Conservation (phyloP, 2,329 filamentous ascomycete genomes). For the Fusarium torreyae region DNA sequence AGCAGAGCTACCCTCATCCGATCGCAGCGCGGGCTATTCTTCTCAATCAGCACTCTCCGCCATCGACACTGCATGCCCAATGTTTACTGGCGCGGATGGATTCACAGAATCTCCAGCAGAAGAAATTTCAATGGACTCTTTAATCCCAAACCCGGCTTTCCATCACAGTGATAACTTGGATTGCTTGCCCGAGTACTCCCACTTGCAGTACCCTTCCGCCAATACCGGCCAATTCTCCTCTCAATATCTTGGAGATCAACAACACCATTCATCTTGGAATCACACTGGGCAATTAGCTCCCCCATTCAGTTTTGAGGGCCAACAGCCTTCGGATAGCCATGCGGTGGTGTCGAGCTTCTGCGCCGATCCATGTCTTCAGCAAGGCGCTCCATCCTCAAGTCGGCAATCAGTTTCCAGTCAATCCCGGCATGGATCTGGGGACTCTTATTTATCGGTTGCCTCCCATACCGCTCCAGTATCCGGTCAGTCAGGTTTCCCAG, state of each 20-base stretch:
- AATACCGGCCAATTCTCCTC: background rate
- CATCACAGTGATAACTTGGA: background rate
- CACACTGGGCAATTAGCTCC: background rate
- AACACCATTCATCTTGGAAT: background rate
- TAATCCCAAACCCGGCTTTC: background rate
- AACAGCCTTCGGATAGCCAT: background rate
- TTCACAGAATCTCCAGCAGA: constrained; percentile 5
- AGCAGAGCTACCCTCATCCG: too few relatives aligned
- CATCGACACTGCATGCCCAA: background rate
- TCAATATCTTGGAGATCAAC: too few relatives aligned
- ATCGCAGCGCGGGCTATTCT: too few relatives aligned
- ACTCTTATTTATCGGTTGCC: background rate
- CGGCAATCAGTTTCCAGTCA: background rate
- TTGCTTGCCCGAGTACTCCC: background rate
- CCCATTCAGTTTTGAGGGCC: background rate
- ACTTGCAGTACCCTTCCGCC: background rate
- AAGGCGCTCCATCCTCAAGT: background rate
- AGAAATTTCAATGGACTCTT: constrained; percentile 2
- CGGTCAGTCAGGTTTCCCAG: too few relatives aligned
- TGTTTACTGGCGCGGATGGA: background rate
- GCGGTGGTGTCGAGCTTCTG: background rate
- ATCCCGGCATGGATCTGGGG: background rate
- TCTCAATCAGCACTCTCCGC: too few relatives aligned
- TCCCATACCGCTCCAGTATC: too few relatives aligned
- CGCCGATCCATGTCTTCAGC: background rate